Evolutionary conservation across 768 basidiomycete species (phyloP).

Genomic region (Mycena crocata): DNA sequence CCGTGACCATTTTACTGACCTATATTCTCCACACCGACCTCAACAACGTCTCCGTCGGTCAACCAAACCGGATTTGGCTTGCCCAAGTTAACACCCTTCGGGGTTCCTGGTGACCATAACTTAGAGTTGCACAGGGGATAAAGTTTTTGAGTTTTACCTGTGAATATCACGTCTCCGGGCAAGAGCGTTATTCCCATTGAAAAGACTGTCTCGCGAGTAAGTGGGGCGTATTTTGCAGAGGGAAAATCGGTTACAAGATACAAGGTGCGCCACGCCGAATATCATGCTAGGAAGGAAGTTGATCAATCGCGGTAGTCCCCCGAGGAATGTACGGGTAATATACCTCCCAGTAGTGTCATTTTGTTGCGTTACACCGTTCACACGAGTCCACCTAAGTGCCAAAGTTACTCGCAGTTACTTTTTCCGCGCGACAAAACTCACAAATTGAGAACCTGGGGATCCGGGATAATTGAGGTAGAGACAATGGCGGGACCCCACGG

Average conservation of each 20-base stretch:
- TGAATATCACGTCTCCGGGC: conserved; percentile 58
- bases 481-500: conserved; percentile 54
- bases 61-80: conserved; percentile 49
- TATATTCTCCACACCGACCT: conserved; percentile 52
- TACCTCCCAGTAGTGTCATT: conserved; percentile 54
- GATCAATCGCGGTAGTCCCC: too few relatives aligned
- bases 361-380: conserved; percentile 52
- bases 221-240: too few relatives aligned
- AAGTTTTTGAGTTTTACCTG: conserved; percentile 43
- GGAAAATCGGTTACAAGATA: too few relatives aligned
- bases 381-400: too few relatives aligned
- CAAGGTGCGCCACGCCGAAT: conserved; percentile 52
- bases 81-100: conserved; percentile 50
- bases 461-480: conserved; percentile 49
- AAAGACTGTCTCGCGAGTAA: too few relatives aligned
- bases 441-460: conserved; percentile 52
- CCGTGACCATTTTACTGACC: too few relatives aligned
- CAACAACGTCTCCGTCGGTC: conserved; percentile 51
- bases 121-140: neutral
- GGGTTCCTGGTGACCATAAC: conserved; percentile 38
- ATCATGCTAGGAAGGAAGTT: conserved; percentile 59
- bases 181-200: conserved; percentile 56
- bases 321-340: too few relatives aligned
- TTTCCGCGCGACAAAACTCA: too few relatives aligned
- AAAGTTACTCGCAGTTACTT: too few relatives aligned